Conservation (phyloP, 2,329 filamentous ascomycete genomes). For the Aureobasidium sp. region DNA sequence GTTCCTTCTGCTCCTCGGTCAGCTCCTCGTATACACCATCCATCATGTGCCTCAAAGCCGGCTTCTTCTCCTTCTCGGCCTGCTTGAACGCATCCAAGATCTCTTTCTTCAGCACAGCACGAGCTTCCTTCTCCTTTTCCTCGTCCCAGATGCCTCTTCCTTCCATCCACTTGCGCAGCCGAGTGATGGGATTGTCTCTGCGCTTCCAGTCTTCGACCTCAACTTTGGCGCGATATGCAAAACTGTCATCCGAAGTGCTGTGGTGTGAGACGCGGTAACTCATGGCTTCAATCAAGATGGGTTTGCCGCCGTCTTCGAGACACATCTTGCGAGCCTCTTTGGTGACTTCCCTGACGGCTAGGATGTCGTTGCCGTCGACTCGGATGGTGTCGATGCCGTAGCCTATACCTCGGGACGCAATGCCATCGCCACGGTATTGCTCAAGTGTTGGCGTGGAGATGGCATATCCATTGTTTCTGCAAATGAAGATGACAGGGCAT, state of each 20-base stretch:
- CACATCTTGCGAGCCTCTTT: constrained; percentile 70
- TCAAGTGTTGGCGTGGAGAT: constrained; percentile 86
- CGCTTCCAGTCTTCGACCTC: constrained; percentile 95
- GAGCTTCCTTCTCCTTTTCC: constrained; percentile 64
- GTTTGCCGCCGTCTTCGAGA: constrained; percentile 70
- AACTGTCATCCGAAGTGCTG: constrained; percentile 93
- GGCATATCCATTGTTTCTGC: constrained; percentile 87
- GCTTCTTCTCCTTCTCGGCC: constrained; percentile 76
- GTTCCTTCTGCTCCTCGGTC: constrained; percentile 68
- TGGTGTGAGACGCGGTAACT: constrained; percentile 97
- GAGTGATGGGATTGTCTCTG: constrained; percentile 79
- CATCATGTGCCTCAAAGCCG: constrained; percentile 65
- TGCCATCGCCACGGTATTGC: constrained; percentile 86
- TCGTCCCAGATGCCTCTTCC: constrained; percentile 77
- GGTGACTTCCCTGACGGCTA: constrained; percentile 76
- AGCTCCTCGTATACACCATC: constrained; percentile 84
- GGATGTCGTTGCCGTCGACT: constrained; percentile 91
- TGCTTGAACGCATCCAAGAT: constrained; percentile 77
- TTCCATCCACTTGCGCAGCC: constrained; percentile 87
- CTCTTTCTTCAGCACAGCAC: constrained; percentile 61
- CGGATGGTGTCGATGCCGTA: constrained; percentile 93
- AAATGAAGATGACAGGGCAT: constrained; percentile 85
- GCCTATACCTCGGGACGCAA: constrained; percentile 76
- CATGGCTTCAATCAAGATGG: constrained; percentile 90
- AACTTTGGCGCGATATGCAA: constrained; percentile 85